Evolutionary conservation across 441 rosid genomes (phyloP).

Genomic region (Rhodomyrtus psidioides): DNA sequence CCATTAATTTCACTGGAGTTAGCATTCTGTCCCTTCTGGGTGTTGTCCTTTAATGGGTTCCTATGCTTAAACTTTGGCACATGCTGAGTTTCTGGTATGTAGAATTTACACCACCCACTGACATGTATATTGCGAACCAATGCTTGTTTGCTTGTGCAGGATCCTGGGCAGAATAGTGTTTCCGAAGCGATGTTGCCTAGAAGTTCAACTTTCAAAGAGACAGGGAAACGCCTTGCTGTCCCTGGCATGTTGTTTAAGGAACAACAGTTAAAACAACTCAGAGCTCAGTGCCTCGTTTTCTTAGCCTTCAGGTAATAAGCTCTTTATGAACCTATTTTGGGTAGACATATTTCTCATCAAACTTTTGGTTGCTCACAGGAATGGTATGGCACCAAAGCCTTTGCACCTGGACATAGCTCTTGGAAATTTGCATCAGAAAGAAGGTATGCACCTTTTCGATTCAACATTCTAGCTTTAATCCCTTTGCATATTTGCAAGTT

Average conservation of each 20-base stretch:
- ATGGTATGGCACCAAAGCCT: constrained; percentile 72
- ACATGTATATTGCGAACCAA: background rate
- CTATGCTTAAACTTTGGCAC: background rate
- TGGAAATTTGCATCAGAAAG: constrained; percentile 63
- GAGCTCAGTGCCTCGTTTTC: constrained; percentile 96
- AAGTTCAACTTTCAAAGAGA: constrained; percentile 44
- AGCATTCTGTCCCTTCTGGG: background rate
- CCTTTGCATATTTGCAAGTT: background rate
- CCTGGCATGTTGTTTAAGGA: constrained; percentile 77
- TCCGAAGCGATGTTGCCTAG: constrained; percentile 43
- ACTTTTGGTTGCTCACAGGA: constrained; percentile 34
- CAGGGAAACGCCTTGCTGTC: constrained; percentile 50
- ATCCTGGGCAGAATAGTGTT: constrained; percentile 36
- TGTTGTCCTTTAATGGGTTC: background rate
- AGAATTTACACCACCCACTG: background rate
- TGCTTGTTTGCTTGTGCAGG: constrained; percentile 24
- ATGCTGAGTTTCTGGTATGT: background rate
- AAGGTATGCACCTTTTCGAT: constrained; percentile 36
- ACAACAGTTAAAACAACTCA: constrained; percentile 88
- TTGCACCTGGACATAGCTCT: constrained; percentile 88
- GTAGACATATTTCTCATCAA: background rate
- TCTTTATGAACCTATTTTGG: background rate
- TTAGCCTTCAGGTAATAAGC: constrained; percentile 70
- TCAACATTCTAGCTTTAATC: background rate
- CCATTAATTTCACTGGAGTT: background rate